Conservation (phyloP, 2,329 filamentous ascomycete species). For the Thielaviopsis populi region DNA sequence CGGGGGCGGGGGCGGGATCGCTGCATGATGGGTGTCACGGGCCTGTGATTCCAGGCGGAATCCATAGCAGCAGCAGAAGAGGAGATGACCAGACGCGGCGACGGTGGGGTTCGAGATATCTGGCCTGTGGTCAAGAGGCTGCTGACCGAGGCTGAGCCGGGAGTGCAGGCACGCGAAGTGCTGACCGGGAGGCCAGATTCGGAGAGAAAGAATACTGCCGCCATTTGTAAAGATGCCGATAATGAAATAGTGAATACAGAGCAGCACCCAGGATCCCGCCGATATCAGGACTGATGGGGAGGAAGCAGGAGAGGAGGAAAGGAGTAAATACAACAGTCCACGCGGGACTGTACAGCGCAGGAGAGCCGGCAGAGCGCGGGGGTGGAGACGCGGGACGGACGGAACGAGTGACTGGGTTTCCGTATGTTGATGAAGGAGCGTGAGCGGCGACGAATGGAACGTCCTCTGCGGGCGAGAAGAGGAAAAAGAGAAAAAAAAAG, state of each 20-base stretch:
- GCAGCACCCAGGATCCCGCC: background rate
- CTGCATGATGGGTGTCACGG: slow-evolving; percentile 10
- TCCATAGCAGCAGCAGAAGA: background rate
- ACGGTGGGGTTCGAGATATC: background rate
- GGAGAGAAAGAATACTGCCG: slow-evolving; percentile 7
- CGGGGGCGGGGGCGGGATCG: slow-evolving; percentile 6
- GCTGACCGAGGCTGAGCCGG: background rate
- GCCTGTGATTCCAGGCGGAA: background rate
- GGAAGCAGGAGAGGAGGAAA: background rate
- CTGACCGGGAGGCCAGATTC: background rate
- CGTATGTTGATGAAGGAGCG: background rate
- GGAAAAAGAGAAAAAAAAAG: background rate
- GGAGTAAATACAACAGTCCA: background rate
- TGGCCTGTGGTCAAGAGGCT: background rate
- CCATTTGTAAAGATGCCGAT: slow-evolving; percentile 6
- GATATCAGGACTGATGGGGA: background rate
- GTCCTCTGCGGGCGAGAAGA: background rate
- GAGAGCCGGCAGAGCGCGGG: background rate
- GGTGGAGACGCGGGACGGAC: background rate
- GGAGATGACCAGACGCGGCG: background rate
- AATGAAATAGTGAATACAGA: slow-evolving; percentile 1
- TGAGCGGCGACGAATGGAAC: background rate
- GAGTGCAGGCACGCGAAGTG: background rate
- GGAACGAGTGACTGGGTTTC: slow-evolving; percentile 2
- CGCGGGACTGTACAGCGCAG: background rate